Conservation (phyloP, 805 yeast genomes). For the Metschnikowia corniflorae region DNA sequence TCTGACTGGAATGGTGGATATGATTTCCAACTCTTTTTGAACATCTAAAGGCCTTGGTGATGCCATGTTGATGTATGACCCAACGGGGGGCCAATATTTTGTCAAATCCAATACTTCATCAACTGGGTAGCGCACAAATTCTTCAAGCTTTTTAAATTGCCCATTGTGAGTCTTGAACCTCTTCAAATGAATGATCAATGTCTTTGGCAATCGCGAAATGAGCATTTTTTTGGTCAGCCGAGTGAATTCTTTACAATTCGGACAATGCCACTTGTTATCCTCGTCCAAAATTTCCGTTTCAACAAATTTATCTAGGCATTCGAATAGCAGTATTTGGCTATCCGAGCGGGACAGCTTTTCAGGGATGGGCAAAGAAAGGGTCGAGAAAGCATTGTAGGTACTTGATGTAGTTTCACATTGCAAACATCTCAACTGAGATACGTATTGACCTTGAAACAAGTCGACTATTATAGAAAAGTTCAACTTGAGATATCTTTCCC, state of each 20-base stretch:
- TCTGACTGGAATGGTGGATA: slow-evolving; percentile 53
- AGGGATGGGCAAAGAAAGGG: slow-evolving; percentile 78
- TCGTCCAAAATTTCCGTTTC: slow-evolving; percentile 70
- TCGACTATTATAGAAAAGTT: slow-evolving; percentile 80
- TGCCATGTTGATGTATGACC: slow-evolving; percentile 19
- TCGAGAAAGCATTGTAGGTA: slow-evolving; percentile 79
- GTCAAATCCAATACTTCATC: slow-evolving; percentile 55
- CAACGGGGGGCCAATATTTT: slow-evolving; percentile 64
- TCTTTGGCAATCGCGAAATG: slow-evolving; percentile 74
- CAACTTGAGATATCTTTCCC: slow-evolving; percentile 82
- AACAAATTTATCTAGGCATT: slow-evolving; percentile 76
- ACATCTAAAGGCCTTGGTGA: slow-evolving; percentile 26
- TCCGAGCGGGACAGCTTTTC: slow-evolving; percentile 27
- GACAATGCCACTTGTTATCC: slow-evolving; percentile 83
- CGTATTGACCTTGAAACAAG: slow-evolving; percentile 83
- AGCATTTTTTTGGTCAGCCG: slow-evolving; percentile 64
- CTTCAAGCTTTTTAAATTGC: slow-evolving; percentile 55
- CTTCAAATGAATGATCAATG: slow-evolving; percentile 80
- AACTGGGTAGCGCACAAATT: slow-evolving; percentile 65
- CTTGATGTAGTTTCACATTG: slow-evolving; percentile 76
- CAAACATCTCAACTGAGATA: slow-evolving; percentile 72
- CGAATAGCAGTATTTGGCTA: slow-evolving; percentile 39
- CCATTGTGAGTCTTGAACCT: slow-evolving; percentile 59
- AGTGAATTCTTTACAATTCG: slow-evolving; percentile 62
- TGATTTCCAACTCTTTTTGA: slow-evolving; percentile 41